phyloP scores from a whole-genome alignment of 179 eudicot genomes.

The Beta macrorhiza region DNA sequence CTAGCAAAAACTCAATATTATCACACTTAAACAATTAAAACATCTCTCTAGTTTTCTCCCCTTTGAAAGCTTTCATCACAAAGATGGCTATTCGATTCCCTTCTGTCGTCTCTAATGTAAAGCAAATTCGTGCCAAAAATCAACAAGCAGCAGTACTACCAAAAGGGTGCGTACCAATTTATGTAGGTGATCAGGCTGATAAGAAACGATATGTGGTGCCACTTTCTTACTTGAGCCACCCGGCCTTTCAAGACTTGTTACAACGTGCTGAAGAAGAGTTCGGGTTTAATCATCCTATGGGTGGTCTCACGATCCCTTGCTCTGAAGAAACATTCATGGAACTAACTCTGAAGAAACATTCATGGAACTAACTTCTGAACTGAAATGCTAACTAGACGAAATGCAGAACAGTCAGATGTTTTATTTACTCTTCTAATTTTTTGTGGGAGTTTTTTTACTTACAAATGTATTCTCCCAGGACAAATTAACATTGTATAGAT shows the following conservation, averaged over 20 bases:
- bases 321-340: conserved; percentile 28
- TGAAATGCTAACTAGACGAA: not conserved
- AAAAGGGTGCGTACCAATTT: conserved; percentile 43
- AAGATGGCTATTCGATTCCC: conserved; percentile 43
- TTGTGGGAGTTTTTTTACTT: not conserved
- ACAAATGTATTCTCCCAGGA: not conserved
- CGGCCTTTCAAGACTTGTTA: conserved; percentile 36
- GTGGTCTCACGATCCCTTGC: conserved; percentile 40
- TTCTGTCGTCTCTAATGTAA: conserved; percentile 31
- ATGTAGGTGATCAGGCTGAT: conserved; percentile 47
- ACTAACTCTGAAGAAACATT: conserved; percentile 31
- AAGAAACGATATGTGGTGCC: conserved; percentile 41
- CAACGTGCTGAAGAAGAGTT: conserved; percentile 38
- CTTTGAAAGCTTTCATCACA: not conserved
- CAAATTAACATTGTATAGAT: conserved; percentile 8
- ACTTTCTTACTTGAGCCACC: conserved; percentile 39
- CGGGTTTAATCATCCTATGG: conserved; percentile 47
- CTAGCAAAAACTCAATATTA: not conserved
- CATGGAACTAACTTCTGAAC: conserved; percentile 21
- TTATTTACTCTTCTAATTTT: not conserved
- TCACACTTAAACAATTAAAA: not conserved
- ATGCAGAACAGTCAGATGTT: conserved; percentile 2
- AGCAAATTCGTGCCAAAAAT: conserved; percentile 38
- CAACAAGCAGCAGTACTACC: conserved; percentile 41
- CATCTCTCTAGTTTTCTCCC: not conserved